phyloP scores from a whole-genome alignment of 1,139 yeast genomes.

The Taphrina communis region DNA sequence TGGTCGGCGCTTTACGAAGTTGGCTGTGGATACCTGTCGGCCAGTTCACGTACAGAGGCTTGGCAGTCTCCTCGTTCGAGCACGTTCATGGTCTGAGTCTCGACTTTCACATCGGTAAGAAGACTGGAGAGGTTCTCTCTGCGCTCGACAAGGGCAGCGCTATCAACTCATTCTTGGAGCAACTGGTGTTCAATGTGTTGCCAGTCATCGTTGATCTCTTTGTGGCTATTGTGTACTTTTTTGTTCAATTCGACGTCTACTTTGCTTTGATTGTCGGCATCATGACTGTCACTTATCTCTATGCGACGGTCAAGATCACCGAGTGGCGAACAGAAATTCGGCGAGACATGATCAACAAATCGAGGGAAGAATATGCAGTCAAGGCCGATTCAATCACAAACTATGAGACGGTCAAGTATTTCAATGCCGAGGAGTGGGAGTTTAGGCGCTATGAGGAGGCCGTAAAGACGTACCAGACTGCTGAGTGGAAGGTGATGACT shows the following conservation, averaged over 20 bases:
- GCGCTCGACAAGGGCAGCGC: constrained; percentile 98
- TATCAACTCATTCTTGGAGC: constrained; percentile 85
- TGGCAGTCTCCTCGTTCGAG: constrained; percentile 82
- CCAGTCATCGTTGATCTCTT: constrained; percentile 86
- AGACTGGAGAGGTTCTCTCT: constrained; percentile 92
- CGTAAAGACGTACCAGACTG: constrained; percentile 73
- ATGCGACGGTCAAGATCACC: constrained; percentile 87
- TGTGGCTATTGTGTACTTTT: constrained; percentile 81
- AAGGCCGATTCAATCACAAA: constrained; percentile 92
- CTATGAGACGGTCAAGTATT: constrained; percentile 91
- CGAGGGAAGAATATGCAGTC: constrained; percentile 90
- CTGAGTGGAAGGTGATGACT: constrained; percentile 87
- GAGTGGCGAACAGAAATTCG: constrained; percentile 94
- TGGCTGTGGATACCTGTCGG: constrained; percentile 95
- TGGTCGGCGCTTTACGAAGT: constrained; percentile 88
- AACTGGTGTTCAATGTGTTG: constrained; percentile 68
- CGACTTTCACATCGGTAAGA: constrained; percentile 85
- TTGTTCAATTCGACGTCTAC: constrained; percentile 78
- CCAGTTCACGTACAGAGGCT: constrained; percentile 89
- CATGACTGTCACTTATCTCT: constrained; percentile 84
- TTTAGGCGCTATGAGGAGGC: constrained; percentile 81
- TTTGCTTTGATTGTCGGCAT: constrained; percentile 87
- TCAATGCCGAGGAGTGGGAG: constrained; percentile 84
- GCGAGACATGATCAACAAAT: constrained; percentile 87
- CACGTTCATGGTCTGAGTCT: constrained; percentile 84